Percentiles rank a stretch among this genome's conserved stretches.
Conservation (phyloP, 1,139 yeast species). For the Candida glucosophila region DNA sequence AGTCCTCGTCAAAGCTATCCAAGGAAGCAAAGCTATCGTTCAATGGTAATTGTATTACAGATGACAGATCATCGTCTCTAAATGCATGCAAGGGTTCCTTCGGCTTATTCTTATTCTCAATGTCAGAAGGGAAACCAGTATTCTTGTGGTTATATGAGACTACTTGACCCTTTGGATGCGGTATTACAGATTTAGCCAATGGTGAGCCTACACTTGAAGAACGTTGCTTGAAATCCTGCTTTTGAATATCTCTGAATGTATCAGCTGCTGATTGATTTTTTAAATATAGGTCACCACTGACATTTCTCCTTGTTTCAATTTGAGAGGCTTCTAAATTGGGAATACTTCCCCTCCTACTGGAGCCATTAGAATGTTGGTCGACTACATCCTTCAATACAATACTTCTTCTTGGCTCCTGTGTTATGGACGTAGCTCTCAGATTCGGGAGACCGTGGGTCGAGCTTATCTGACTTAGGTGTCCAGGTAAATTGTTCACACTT, state of each 20-base stretch:
- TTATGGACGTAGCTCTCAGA: slow-evolving; percentile 1
- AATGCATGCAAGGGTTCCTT: slow-evolving; percentile 2
- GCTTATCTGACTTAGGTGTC: too few species aligned
- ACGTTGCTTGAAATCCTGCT: slow-evolving; percentile 37
- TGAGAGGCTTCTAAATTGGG: slow-evolving; percentile 35
- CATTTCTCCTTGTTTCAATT: slow-evolving; percentile 43
- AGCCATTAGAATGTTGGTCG: slow-evolving; percentile 18
- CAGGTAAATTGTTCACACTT: not conserved
- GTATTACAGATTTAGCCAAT: not conserved
- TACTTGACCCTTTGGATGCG: too few species aligned
- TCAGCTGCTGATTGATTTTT: slow-evolving; percentile 42
- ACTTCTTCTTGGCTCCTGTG: slow-evolving; percentile 10
- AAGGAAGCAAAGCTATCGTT: slow-evolving; percentile 72
- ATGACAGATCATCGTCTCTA: slow-evolving; percentile 16
- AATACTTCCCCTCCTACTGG: slow-evolving; percentile 29
- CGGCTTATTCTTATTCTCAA: slow-evolving; percentile 4
- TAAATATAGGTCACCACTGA: slow-evolving; percentile 47
- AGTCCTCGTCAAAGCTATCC: slow-evolving; percentile 64
- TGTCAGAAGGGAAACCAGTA: slow-evolving; percentile 2
- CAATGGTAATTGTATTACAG: slow-evolving; percentile 47
- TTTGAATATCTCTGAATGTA: slow-evolving; percentile 41
- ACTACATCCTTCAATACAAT: slow-evolving; percentile 26
- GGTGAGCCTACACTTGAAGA: slow-evolving; percentile 21
- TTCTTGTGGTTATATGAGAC: slow-evolving; percentile 1
- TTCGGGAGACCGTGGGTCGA: not conserved